Evolutionary conservation across 768 basidiomycete species (phyloP).

Genomic region (Lactifluus rugatus): DNA sequence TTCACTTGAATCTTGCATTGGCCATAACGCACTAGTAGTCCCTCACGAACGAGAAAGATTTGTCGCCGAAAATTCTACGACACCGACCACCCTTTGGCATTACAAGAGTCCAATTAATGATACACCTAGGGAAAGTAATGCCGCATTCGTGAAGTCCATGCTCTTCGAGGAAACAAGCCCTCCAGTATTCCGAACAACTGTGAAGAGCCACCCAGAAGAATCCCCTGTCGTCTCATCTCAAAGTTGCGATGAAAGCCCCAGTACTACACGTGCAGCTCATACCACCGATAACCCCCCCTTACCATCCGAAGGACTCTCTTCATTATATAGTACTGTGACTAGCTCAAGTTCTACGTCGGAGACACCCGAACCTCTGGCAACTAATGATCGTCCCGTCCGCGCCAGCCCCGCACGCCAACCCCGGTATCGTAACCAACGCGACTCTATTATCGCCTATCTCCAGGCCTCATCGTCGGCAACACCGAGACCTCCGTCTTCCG

Average conservation of each 20-base stretch:
- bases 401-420: conserved; percentile 19
- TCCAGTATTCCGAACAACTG: neutral
- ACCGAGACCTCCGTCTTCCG: neutral
- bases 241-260: neutral
- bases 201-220: neutral
- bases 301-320: neutral
- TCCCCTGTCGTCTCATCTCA: neutral
- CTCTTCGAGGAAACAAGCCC: neutral
- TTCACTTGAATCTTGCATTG: neutral
- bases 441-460: conserved; percentile 43
- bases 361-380: neutral
- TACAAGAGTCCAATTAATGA: neutral
- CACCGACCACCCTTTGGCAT: neutral
- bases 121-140: neutral
- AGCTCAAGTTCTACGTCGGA: neutral
- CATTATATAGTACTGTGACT: neutral
- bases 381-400: neutral
- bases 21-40: neutral
- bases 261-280: neutral
- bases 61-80: neutral
- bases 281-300: neutral
- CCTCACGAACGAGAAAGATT: neutral
- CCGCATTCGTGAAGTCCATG: neutral
- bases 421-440: conserved; percentile 35
- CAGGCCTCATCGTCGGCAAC: conserved; percentile 6